Conservation (phyloP, 2,329 filamentous ascomycete species). For the Capronia coronata region DNA sequence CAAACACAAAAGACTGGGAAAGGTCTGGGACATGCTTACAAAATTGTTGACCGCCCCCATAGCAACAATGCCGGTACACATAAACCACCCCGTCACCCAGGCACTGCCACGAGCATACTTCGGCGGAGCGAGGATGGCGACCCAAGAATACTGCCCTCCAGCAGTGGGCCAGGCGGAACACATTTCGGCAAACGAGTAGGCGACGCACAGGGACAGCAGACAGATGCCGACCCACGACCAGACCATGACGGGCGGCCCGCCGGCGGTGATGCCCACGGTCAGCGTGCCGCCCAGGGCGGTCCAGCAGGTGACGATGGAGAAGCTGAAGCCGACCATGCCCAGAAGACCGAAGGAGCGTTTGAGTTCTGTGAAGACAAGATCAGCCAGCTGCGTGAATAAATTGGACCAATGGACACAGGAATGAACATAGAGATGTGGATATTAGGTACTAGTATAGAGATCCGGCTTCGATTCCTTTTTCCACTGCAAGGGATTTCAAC, state of each 20-base stretch:
- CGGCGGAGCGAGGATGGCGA: slow-evolving; percentile 50
- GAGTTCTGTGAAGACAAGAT: slow-evolving; percentile 42
- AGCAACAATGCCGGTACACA: slow-evolving; percentile 40
- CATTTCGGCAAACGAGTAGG: slow-evolving; percentile 55
- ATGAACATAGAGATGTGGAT: too few species aligned
- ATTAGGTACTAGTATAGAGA: too few species aligned
- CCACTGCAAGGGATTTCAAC: too few species aligned
- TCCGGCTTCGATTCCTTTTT: too few species aligned
- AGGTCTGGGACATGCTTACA: slow-evolving; percentile 19
- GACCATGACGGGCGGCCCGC: slow-evolving; percentile 54
- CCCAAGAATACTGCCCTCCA: slow-evolving; percentile 41
- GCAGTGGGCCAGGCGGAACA: slow-evolving; percentile 42
- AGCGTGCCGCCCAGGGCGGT: slow-evolving; percentile 52
- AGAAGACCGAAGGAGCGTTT: slow-evolving; percentile 51
- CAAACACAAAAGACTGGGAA: neutral
- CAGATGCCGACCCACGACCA: slow-evolving; percentile 53
- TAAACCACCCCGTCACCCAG: slow-evolving; percentile 46
- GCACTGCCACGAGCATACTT: slow-evolving; percentile 40
- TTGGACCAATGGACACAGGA: too few species aligned
- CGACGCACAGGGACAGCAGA: slow-evolving; percentile 47
- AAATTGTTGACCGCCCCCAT: slow-evolving; percentile 28
- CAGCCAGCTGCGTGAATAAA: too few species aligned
- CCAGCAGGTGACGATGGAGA: slow-evolving; percentile 55
- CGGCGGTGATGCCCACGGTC: slow-evolving; percentile 50
- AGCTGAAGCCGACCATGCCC: slow-evolving; percentile 55